phyloP scores from a whole-genome alignment of 257 asterid genomes.

The Capsicum rhomboideum region DNA sequence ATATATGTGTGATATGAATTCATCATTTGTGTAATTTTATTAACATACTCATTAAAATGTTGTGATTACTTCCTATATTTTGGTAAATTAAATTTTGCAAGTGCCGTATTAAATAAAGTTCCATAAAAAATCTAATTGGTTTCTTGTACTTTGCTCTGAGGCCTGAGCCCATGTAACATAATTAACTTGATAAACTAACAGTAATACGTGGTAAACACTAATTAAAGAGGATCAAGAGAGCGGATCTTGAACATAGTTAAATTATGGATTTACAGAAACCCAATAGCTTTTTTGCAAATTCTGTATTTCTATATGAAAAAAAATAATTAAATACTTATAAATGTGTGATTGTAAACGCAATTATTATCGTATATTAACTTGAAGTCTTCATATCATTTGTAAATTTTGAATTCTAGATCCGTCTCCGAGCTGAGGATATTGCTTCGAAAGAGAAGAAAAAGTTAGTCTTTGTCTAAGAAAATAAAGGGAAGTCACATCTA shows the following conservation, averaged over 20 bases:
- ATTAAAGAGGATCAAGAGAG: not conserved
- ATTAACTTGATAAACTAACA: not conserved
- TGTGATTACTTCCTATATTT: not conserved
- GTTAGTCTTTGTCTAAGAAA: not conserved
- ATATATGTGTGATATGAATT: not conserved
- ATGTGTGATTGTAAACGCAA: not conserved
- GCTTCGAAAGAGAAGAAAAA: not conserved
- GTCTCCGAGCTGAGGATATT: fast-evolving
- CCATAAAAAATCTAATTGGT: not conserved
- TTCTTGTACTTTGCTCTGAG: not conserved
- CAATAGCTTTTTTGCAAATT: too few relatives aligned
- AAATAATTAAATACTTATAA: not conserved
- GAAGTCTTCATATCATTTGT: not conserved
- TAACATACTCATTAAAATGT: not conserved
- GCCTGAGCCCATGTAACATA: not conserved
- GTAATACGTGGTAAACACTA: not conserved
- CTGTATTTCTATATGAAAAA: not conserved
- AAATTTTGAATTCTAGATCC: not conserved
- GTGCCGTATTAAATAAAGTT: not conserved
- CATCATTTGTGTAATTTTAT: not conserved
- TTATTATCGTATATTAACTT: not conserved
- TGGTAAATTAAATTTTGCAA: not conserved
- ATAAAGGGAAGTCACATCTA: not conserved
- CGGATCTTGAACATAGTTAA: not conserved
- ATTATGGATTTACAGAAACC: not conserved